A percentile compares a stretch with the other conserved stretches of the same genome.
Conservation (phyloP, 805 yeast genomes). For the Candida railenensis region DNA sequence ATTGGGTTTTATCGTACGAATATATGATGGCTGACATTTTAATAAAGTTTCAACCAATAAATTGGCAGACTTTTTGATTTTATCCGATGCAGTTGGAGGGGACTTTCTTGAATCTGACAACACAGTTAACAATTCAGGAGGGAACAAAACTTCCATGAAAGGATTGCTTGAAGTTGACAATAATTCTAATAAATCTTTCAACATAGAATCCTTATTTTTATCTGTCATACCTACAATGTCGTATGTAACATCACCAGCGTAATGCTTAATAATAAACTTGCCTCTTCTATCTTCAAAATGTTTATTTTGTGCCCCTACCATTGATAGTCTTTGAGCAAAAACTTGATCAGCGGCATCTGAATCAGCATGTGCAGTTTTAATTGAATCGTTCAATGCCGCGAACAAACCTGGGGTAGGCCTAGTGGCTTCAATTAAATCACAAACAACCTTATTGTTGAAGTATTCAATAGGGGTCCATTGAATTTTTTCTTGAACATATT, state of each 20-base stretch:
- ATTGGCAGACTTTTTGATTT: slow-evolving; percentile 89
- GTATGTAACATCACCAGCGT: slow-evolving; percentile 98
- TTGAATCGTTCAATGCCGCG: slow-evolving; percentile 94
- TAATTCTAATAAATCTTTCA: slow-evolving; percentile 82
- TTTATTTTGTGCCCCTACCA: slow-evolving; percentile 72
- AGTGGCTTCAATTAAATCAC: slow-evolving; percentile 90
- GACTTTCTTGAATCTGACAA: slow-evolving; percentile 63
- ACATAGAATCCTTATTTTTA: slow-evolving; percentile 92
- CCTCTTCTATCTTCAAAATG: slow-evolving; percentile 87
- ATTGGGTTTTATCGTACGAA: slow-evolving; percentile 96
- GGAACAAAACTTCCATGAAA: slow-evolving; percentile 55
- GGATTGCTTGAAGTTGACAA: slow-evolving; percentile 67
- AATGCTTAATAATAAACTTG: slow-evolving; percentile 89
- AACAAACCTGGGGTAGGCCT: slow-evolving; percentile 93
- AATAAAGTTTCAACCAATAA: slow-evolving; percentile 85
- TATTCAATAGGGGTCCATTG: slow-evolving; percentile 97
- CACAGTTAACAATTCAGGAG: slow-evolving; percentile 33
- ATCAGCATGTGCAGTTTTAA: slow-evolving; percentile 98
- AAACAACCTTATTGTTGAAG: slow-evolving; percentile 93
- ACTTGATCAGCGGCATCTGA: slow-evolving; percentile 95
- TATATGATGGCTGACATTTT: slow-evolving; percentile 90
- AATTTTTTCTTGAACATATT: slow-evolving; percentile 91
- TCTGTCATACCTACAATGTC: slow-evolving; percentile 90
- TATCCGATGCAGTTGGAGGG: slow-evolving; percentile 96
- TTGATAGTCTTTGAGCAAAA: slow-evolving; percentile 85